phyloP scores from a whole-genome alignment of 208 protist genomes.

The Willaertia magna region DNA sequence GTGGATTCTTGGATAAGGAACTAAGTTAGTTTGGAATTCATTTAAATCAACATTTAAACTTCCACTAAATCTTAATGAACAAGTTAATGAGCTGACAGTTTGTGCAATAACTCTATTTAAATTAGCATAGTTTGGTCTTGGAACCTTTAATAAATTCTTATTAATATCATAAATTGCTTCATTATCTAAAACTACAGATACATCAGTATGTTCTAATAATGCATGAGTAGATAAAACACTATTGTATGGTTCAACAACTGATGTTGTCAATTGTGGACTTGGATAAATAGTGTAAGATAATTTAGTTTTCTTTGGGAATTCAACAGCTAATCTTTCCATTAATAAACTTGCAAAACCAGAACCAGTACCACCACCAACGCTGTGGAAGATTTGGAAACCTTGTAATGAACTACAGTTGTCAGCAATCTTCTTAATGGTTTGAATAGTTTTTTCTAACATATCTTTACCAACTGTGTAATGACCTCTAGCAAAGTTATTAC shows the following conservation, averaged over 20 bases:
- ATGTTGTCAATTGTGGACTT: constrained; percentile 83
- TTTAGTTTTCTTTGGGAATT: constrained; percentile 97
- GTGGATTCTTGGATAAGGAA: constrained; percentile 92
- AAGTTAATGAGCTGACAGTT: constrained; percentile 82
- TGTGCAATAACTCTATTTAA: constrained; percentile 87
- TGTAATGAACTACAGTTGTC: constrained; percentile 95
- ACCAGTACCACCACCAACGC: constrained; percentile 95
- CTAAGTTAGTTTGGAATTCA: constrained; percentile 93
- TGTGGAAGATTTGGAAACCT: constrained; percentile 96
- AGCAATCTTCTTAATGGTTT: constrained; percentile 88
- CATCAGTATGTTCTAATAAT: constrained; percentile 82
- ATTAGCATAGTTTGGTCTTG: constrained; percentile 85
- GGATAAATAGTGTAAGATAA: constrained; percentile 84
- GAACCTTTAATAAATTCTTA: constrained; percentile 71
- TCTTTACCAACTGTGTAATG: constrained; percentile 96
- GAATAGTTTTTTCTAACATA: constrained; percentile 79
- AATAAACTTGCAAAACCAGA: constrained; percentile 91
- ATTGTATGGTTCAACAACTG: constrained; percentile 96
- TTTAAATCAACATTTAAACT: constrained; percentile 87
- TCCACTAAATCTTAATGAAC: constrained; percentile 84
- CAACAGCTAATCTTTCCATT: constrained; percentile 85
- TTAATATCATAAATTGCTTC: constrained; percentile 91
- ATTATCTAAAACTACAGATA: constrained; percentile 87
- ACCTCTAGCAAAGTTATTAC: constrained; percentile 95
- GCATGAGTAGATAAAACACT: constrained; percentile 81